These are phyloP conservation scores for Candida pseudoviswanathii DNA, from an alignment of 1,139 yeast genomes.

Conservation along the genomic window DNA sequence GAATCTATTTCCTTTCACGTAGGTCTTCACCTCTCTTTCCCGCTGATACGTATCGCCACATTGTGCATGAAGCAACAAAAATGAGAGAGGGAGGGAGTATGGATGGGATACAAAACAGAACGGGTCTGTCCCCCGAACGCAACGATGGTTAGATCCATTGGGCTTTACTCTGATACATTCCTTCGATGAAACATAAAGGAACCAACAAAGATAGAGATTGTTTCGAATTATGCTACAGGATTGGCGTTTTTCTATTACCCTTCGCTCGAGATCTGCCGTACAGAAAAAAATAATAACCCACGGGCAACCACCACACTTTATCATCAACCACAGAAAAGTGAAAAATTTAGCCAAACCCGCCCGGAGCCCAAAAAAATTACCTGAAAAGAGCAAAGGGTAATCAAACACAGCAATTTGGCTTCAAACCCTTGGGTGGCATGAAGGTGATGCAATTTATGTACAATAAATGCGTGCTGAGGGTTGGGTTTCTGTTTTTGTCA, in stretches of 20 bases:
- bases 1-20: background rate
- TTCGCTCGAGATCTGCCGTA: background rate
- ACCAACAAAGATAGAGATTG: background rate
- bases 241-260: background rate
- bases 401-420: too few relatives aligned
- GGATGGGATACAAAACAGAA: background rate
- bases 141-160: background rate
- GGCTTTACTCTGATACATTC: background rate
- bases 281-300: background rate
- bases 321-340: too few relatives aligned
- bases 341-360: too few relatives aligned
- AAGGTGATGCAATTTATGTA: too few relatives aligned
- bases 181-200: conserved; percentile 1
- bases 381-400: too few relatives aligned
- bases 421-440: too few relatives aligned
- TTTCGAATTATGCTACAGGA: background rate
- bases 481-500: too few relatives aligned
- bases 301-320: too few relatives aligned
- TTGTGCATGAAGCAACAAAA: background rate
- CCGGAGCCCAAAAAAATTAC: too few relatives aligned
- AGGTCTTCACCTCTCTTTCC: background rate
- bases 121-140: background rate
- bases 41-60: background rate
- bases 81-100: background rate
- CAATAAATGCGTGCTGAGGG: too few relatives aligned